A percentile compares a stretch with the other conserved stretches of the same genome.
phyloP scores from a whole-genome alignment of 2,329 filamentous ascomycete species.

The Ascocoryne sarcoides region DNA sequence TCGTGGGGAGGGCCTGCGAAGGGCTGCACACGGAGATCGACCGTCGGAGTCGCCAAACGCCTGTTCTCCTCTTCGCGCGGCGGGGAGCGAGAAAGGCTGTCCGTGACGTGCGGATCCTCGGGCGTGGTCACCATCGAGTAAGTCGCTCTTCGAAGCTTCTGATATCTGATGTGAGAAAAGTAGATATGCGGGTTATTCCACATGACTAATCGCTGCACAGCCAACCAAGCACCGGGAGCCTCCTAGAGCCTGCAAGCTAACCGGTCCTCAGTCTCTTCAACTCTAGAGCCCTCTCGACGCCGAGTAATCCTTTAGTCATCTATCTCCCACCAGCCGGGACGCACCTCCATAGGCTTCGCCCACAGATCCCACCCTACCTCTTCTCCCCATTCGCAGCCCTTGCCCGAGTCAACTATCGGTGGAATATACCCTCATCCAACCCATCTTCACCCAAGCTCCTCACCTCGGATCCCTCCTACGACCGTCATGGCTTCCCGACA shows the following conservation, averaged over 20 bases:
- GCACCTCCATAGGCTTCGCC: constrained; percentile 36
- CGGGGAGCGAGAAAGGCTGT: no score
- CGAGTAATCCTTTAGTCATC: constrained; percentile 40
- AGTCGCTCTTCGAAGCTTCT: constrained; percentile 7
- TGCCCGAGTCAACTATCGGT: constrained; percentile 52
- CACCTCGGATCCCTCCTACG: constrained; percentile 9
- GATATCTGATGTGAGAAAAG: no score
- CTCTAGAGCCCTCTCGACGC: constrained; percentile 16
- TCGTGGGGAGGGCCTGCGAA: no score
- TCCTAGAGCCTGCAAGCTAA: no score
- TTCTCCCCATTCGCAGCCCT: constrained; percentile 41
- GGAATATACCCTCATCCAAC: constrained; percentile 29
- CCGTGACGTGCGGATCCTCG: constrained; percentile 21
- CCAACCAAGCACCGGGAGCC: no score
- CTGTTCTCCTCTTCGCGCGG: no score
- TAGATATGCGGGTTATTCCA: no score
- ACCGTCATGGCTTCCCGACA: constrained; percentile 39
- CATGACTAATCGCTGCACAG: no score
- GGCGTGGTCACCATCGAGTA: constrained; percentile 24
- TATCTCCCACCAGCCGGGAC: constrained; percentile 40
- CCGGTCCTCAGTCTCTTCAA: constrained; percentile 21
- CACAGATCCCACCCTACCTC: constrained; percentile 30
- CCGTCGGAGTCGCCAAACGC: no score
- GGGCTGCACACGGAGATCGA: no score
- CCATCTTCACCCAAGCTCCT: constrained; percentile 3